Conservation (phyloP, 371 early-diverging fungal genomes). For the Rhizopus delemar region DNA sequence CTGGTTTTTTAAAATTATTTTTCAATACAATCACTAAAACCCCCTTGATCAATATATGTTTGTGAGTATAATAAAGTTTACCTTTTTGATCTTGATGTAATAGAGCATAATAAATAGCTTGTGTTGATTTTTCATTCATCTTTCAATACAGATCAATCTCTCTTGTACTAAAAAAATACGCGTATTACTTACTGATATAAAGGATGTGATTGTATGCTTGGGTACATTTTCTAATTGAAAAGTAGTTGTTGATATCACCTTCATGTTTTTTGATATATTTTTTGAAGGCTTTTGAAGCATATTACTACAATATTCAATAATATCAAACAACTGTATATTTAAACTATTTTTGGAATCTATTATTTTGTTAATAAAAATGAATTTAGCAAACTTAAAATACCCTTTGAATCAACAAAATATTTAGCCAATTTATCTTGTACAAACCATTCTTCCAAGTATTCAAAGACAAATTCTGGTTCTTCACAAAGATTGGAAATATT, state of each 20-base stretch:
- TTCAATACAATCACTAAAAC: slow-evolving; percentile 19
- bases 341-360: not conserved
- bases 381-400: not conserved
- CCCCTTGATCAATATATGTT: not conserved
- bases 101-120: slow-evolving; percentile 14
- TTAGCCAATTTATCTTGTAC: slow-evolving; percentile 16
- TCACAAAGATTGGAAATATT: slow-evolving; percentile 18
- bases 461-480: slow-evolving; percentile 22
- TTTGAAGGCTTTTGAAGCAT: slow-evolving; percentile 22
- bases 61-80: not conserved
- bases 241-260: not conserved
- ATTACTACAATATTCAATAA: slow-evolving; percentile 3
- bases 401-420: slow-evolving; percentile 13
- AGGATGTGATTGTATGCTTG: slow-evolving; percentile 5
- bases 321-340: not conserved
- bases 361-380: not conserved
- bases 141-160: too few species aligned
- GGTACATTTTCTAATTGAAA: slow-evolving; percentile 13
- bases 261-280: slow-evolving; percentile 13
- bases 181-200: slow-evolving; percentile 7
- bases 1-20: slow-evolving; percentile 1
- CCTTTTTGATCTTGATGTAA: slow-evolving; percentile 15
- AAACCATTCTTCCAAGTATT: slow-evolving; percentile 19
- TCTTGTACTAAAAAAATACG: not conserved
- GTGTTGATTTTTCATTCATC: not conserved